Percentiles rank a stretch among this genome's conserved stretches.
Evolutionary conservation across 2,329 filamentous ascomycete species (phyloP).

Genomic region (Pseudogymnoascus sp.): DNA sequence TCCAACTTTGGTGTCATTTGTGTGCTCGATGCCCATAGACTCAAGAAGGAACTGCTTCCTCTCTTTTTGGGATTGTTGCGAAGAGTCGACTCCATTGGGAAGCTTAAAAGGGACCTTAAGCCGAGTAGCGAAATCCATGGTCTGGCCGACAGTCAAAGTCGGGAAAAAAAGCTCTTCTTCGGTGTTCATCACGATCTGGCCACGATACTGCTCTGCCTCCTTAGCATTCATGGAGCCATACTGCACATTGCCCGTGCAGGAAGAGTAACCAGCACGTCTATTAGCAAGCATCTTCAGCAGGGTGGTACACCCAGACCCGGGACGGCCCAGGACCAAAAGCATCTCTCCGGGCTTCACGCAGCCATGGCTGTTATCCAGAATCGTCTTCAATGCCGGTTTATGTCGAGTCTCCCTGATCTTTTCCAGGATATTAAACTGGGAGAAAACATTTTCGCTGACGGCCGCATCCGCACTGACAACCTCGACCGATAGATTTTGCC

Average conservation of each 20-base stretch:
- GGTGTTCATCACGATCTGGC: constrained; percentile 51
- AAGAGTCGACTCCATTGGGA: not conserved
- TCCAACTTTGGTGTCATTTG: constrained; percentile 55
- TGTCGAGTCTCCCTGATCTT: constrained; percentile 45
- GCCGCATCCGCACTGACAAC: constrained; percentile 26
- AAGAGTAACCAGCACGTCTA: constrained; percentile 50
- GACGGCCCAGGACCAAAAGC: constrained; percentile 61
- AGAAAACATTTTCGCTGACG: constrained; percentile 49
- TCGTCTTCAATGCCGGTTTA: constrained; percentile 54
- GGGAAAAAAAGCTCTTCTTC: constrained; percentile 47
- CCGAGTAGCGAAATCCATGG: constrained; percentile 47
- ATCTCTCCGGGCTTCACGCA: constrained; percentile 68
- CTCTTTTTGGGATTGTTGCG: not conserved
- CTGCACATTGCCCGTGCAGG: constrained; percentile 50
- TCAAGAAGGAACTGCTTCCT: not conserved
- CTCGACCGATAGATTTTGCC: constrained; percentile 25
- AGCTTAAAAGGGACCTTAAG: constrained; percentile 39
- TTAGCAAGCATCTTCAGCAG: constrained; percentile 65
- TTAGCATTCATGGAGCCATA: constrained; percentile 42
- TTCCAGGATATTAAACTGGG: constrained; percentile 50
- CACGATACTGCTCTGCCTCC: constrained; percentile 41
- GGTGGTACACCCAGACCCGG: constrained; percentile 64
- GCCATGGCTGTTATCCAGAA: constrained; percentile 58
- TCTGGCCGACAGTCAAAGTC: constrained; percentile 44
- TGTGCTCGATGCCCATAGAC: constrained; percentile 52